Conservation (phyloP, 1,139 yeast species). For the Saccharomyces hybrid region DNA sequence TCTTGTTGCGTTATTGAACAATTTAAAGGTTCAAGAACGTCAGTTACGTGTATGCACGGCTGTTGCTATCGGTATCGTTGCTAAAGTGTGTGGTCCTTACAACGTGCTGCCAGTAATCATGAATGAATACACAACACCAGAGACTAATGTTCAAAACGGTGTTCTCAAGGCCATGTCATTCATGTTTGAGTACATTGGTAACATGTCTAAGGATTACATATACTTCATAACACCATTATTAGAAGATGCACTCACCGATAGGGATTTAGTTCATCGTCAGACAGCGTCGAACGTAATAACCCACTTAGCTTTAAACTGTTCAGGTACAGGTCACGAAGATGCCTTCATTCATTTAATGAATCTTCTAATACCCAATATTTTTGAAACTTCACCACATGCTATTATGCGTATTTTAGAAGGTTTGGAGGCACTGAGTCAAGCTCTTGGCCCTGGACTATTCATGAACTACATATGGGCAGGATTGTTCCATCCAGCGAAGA, state of each 20-base stretch:
- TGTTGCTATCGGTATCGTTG: constrained; percentile 95
- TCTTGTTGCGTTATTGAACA: constrained; percentile 72
- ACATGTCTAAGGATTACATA: constrained; percentile 72
- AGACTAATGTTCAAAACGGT: constrained; percentile 91
- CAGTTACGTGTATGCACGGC: constrained; percentile 96
- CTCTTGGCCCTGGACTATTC: constrained; percentile 68
- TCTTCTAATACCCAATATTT: constrained; percentile 72
- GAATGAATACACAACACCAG: constrained; percentile 93
- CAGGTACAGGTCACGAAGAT: constrained; percentile 68
- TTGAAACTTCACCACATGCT: constrained; percentile 93
- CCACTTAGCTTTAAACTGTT: constrained; percentile 73
- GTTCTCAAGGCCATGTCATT: constrained; percentile 88
- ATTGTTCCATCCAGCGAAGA: constrained; percentile 84
- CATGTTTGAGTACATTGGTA: constrained; percentile 86
- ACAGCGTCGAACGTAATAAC: constrained; percentile 86
- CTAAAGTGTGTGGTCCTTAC: constrained; percentile 87
- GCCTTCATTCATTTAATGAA: constrained; percentile 70
- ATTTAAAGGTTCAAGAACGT: constrained; percentile 87
- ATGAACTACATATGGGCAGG: constrained; percentile 82
- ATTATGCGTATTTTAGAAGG: constrained; percentile 76
- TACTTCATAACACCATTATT: constrained; percentile 73
- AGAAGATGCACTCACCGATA: constrained; percentile 85
- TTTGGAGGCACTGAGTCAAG: constrained; percentile 62
- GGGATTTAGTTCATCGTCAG: constrained; percentile 91
- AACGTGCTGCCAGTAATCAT: constrained; percentile 93